Evolutionary conservation across 495 filamentous ascomycete genomes (phyloP).

Genomic region (Penicillium antarcticum): DNA sequence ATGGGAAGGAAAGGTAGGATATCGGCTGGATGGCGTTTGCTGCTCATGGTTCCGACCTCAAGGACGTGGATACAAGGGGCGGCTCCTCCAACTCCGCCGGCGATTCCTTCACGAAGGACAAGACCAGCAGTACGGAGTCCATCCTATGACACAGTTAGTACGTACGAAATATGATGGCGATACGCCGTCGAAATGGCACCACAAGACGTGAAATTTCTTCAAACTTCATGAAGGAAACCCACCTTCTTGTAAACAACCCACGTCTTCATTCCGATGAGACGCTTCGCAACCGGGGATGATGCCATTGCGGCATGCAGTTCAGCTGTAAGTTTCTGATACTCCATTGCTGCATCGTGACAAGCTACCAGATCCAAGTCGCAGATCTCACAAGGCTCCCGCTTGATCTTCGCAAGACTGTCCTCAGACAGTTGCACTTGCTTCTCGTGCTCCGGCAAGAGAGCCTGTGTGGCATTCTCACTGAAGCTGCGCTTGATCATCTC

Average conservation of each 20-base stretch:
- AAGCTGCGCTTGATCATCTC: constrained; percentile 99
- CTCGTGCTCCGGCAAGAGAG: constrained; percentile 90
- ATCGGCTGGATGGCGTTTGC: constrained; percentile 69
- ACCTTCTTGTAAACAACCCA: constrained; percentile 71
- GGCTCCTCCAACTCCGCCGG: constrained; percentile 49
- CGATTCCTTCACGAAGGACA: constrained; percentile 69
- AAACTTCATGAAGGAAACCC: constrained; percentile 1
- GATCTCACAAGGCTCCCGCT: constrained; percentile 75
- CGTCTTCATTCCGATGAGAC: constrained; percentile 68
- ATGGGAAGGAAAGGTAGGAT: constrained; percentile 72
- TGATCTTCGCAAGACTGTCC: constrained; percentile 83
- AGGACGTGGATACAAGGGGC: constrained; percentile 70
- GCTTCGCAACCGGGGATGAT: constrained; percentile 71
- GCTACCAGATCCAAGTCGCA: constrained; percentile 76
- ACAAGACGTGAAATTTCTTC: background rate
- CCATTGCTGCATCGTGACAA: constrained; percentile 77
- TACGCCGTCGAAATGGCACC: no score
- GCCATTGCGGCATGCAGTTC: constrained; percentile 72
- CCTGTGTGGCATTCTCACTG: constrained; percentile 97
- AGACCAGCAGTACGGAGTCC: constrained; percentile 77
- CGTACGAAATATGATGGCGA: background rate
- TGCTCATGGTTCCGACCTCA: constrained; percentile 62
- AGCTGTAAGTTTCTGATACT: constrained; percentile 66
- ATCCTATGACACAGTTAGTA: constrained; percentile 48
- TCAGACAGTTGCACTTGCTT: constrained; percentile 91